Percentiles rank a stretch among this genome's conserved stretches.
Evolutionary conservation across 768 basidiomycete genomes (phyloP).

Genomic region (Termitomyces sp.): DNA sequence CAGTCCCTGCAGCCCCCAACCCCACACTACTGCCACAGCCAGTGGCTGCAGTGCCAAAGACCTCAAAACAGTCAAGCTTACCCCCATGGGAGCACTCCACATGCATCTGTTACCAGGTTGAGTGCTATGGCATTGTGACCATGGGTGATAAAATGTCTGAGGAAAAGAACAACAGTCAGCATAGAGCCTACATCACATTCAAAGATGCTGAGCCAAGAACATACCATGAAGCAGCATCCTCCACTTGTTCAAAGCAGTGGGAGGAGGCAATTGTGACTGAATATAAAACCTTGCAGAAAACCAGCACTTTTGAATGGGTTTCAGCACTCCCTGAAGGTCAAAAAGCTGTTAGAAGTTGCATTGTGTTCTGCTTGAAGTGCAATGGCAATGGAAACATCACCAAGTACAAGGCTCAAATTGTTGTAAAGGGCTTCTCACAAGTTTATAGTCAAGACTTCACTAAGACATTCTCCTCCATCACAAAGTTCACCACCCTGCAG

Average conservation of each 20-base stretch:
- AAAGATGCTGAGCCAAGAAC: background rate
- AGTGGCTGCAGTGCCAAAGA: background rate
- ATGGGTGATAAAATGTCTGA: background rate
- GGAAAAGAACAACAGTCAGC: background rate
- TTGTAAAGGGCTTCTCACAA: background rate
- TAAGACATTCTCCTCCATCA: background rate
- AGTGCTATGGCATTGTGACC: too few relatives aligned
- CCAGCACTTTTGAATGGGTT: background rate
- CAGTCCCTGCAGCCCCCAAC: too few relatives aligned
- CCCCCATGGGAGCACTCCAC: background rate
- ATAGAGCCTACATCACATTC: too few relatives aligned
- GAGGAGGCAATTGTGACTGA: slow-evolving; percentile 8
- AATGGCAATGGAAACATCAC: background rate
- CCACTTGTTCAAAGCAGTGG: background rate
- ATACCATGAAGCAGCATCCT: background rate
- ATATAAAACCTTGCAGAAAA: slow-evolving; percentile 8
- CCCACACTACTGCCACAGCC: too few relatives aligned
- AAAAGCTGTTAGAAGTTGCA: background rate
- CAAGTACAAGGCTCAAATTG: background rate
- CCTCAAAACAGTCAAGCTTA: background rate
- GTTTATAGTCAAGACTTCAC: background rate
- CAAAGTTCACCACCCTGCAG: background rate
- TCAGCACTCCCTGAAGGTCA: background rate
- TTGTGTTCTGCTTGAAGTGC: background rate
- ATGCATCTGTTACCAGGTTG: background rate